Conservation (phyloP, 352 stramenopile genomes). For the Thalassiosira livingstoniorum region DNA sequence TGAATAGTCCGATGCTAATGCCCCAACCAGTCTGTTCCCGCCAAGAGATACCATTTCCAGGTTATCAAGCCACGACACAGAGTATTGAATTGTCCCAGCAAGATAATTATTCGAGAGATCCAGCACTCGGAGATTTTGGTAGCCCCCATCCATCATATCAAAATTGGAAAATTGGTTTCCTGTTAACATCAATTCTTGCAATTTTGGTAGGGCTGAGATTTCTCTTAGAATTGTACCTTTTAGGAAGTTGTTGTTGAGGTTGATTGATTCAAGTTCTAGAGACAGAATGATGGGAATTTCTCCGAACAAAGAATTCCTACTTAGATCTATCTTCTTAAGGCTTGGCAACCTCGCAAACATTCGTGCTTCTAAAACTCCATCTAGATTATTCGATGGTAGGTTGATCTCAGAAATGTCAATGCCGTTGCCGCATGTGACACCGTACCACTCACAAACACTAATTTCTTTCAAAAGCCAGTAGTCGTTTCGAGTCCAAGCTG, state of each 20-base stretch:
- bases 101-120: slow-evolving; percentile 48
- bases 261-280: slow-evolving; percentile 15
- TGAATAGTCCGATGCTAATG: slow-evolving; percentile 28
- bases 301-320: background rate
- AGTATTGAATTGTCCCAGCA: slow-evolving; percentile 32
- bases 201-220: slow-evolving; percentile 31
- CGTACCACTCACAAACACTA: slow-evolving; percentile 9
- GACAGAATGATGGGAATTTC: too few species aligned
- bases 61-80: slow-evolving; percentile 30
- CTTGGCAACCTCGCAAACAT: background rate
- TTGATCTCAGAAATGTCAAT: background rate
- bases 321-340: slow-evolving; percentile 2
- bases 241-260: slow-evolving; percentile 46
- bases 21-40: slow-evolving; percentile 27
- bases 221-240: slow-evolving; percentile 39
- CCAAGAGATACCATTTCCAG: slow-evolving; percentile 27
- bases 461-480: slow-evolving; percentile 2
- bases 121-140: slow-evolving; percentile 25
- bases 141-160: background rate
- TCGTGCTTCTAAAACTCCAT: background rate
- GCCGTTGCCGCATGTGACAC: background rate
- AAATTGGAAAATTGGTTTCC: slow-evolving; percentile 15
- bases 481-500: background rate
- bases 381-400: background rate
- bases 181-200: slow-evolving; percentile 18